Evolutionary conservation across 768 basidiomycete genomes (phyloP), one percentile per base, ranked within the genome.

Genomic region (Leccinellum albellum): DNA sequence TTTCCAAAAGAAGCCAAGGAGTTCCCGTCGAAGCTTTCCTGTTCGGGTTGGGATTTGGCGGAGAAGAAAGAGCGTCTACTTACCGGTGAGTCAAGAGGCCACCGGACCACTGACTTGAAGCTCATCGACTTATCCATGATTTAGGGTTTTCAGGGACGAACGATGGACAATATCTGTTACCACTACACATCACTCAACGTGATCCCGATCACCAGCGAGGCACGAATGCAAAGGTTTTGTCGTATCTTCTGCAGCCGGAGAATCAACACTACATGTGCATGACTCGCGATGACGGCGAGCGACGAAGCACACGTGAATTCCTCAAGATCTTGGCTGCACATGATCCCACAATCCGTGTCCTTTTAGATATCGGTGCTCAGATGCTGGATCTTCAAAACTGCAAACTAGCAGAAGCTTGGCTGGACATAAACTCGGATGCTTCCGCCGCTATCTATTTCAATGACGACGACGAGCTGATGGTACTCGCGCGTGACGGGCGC

Each of bases 351-450:
- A 69, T 82, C 14, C 70, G 72, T 33, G 78, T 83, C 14, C 63
- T 83, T 23, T 64, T 83, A 3, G 82, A 84, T 52, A 79, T 83
- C 8, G 82, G 82, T 0, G 80, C 82, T 0, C 82, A 83, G 60
- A 77, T 83, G 53, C 70, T 83, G 3, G 81, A 83, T 42, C 59
- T 78, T 54, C 64, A 67, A 17, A 83, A 81, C 51, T 23, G 53
- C 1, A 63, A 79, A 23, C 50, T 83, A 2, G 78, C 72, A 2
- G 26, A 54, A 17, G 46, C 59, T 6, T 84, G 82, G 83, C 70
- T 83, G 3, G 21, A 49, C 14, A 53, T 62, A 31, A 50, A 46
- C 23, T 13, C 12, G 0, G 50, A 55, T 17, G 49, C 53, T 4
- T 29, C 29, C 40, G 70, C 62, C 0, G 73, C 70, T 1, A 52